Percentiles rank a stretch among this genome's conserved stretches.
phyloP scores from a whole-genome alignment of 306 rosid species.

The Cicer bijugum region DNA sequence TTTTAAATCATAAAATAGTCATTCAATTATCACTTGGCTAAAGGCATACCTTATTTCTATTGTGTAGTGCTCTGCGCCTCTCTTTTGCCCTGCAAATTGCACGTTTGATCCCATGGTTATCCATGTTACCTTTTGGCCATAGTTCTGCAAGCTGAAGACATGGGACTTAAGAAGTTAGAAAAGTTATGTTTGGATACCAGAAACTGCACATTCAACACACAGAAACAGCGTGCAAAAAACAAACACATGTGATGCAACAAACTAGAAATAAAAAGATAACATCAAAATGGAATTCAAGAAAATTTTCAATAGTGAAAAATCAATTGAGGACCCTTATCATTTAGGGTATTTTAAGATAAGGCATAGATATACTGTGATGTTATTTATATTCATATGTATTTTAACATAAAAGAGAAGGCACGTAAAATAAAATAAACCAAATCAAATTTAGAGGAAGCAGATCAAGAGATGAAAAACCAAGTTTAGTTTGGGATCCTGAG shows the following conservation, averaged over 20 bases:
- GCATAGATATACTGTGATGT: not conserved
- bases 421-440: not conserved
- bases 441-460: not conserved
- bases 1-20: not conserved
- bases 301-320: not conserved
- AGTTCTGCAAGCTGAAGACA: conserved; percentile 79
- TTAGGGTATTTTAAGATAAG: conserved; percentile 1
- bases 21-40: not conserved
- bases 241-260: not conserved
- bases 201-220: conserved; percentile 23
- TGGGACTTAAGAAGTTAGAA: conserved; percentile 24
- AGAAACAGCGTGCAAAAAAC: not conserved
- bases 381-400: conserved; percentile 24
- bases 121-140: conserved; percentile 96
- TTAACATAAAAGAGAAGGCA: conserved; percentile 9
- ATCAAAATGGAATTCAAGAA: not conserved
- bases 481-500: conserved; percentile 5
- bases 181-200: not conserved
- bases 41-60: conserved; percentile 64
- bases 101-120: conserved; percentile 89
- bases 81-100: conserved; percentile 88
- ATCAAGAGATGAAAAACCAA: conserved; percentile 31
- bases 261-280: not conserved
- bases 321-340: conserved; percentile 11
- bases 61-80: conserved; percentile 67